Percentiles rank a stretch among this genome's conserved stretches.
Conservation (phyloP, 371 early-diverging fungal genomes). For the Rhizopus microsporus region DNA sequence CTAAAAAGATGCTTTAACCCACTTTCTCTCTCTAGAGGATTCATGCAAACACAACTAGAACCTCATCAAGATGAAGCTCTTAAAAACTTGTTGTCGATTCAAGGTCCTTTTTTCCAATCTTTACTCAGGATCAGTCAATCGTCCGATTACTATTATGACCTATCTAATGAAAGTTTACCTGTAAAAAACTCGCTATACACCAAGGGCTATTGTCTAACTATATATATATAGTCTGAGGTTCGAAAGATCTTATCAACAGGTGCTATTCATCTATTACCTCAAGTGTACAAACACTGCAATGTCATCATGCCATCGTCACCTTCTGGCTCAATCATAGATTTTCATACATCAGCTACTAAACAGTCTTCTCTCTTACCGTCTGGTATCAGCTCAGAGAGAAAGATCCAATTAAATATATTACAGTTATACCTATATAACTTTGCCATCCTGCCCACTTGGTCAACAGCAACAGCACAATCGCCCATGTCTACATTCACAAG, state of each 20-base stretch:
- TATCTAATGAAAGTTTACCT: slow-evolving; percentile 31
- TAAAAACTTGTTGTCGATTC: slow-evolving; percentile 16
- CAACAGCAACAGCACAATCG: slow-evolving; percentile 6
- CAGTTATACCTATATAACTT: slow-evolving; percentile 43
- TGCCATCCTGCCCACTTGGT: slow-evolving; percentile 32
- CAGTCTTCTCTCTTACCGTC: slow-evolving; percentile 33
- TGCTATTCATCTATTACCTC: slow-evolving; percentile 33
- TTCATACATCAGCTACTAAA: slow-evolving; percentile 32
- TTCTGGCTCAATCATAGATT: slow-evolving; percentile 13
- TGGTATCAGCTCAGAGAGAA: slow-evolving; percentile 21
- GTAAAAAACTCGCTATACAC: slow-evolving; percentile 14
- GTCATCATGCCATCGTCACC: slow-evolving; percentile 7
- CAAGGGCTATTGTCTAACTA: too few species aligned
- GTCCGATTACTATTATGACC: slow-evolving; percentile 32
- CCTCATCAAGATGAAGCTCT: slow-evolving; percentile 25
- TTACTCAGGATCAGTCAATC: slow-evolving; percentile 20
- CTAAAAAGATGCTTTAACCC: background rate
- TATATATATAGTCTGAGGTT: slow-evolving; percentile 31
- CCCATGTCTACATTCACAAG: background rate
- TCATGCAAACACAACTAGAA: slow-evolving; percentile 32
- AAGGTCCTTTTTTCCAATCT: slow-evolving; percentile 33
- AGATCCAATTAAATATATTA: slow-evolving; percentile 33
- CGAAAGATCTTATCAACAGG: slow-evolving; percentile 31
- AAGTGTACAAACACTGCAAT: slow-evolving; percentile 27
- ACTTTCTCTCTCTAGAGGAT: slow-evolving; percentile 28